Base-by-base conservation (phyloP, 1,139 yeast species). In the Candida sanyaensis region DNA sequence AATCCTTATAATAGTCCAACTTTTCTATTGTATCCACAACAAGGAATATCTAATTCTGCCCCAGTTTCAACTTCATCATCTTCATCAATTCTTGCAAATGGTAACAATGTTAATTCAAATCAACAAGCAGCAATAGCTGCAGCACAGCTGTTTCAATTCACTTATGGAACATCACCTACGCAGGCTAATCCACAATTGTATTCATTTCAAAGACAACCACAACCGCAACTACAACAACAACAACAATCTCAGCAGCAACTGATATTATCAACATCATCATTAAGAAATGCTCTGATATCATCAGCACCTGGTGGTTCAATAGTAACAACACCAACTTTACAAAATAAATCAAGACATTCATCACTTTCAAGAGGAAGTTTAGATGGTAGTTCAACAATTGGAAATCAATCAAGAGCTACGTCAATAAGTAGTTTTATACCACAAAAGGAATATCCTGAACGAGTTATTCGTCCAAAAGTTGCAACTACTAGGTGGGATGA, bases 401-500 rank as follows among this genome's bases (percentile, higher is more conserved):
- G 48, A 11, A 47, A 48, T 26, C 59, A 53, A 34, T 51, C 57
- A 31, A 58, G 65, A 41, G 48, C 52, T 4, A 51, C 56, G 2
- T 58, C 65, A 6, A 46, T 50, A 7, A 53, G 56, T 37, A 55
- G 58, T 10, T 42, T 49, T 24, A 46, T 44, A 17, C 51, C 50
- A 11, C 55, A 49, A 43, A 28, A 41, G 24, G 63, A 57, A 17
- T 54, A 45, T 36, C 50, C 57, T 1, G 60, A 55, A 44, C 43
- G 43, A 21, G 54, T 58, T 3, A 47, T 56, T 4, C 74, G 69
- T 49, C 80, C 78, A 1, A 61, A 69, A 43, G 64, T 77, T 30
- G 71, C 75, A 5, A 77, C 80, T n/a, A 70, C 74, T 1, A 70
- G 54, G 48, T 77, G 82, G 82, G 79, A 73, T 43, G 80, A 75